Percentiles rank a stretch among this genome's conserved stretches.
Conservation (phyloP, 768 basidiomycete species). For the Dacryopinax primogenitus region DNA sequence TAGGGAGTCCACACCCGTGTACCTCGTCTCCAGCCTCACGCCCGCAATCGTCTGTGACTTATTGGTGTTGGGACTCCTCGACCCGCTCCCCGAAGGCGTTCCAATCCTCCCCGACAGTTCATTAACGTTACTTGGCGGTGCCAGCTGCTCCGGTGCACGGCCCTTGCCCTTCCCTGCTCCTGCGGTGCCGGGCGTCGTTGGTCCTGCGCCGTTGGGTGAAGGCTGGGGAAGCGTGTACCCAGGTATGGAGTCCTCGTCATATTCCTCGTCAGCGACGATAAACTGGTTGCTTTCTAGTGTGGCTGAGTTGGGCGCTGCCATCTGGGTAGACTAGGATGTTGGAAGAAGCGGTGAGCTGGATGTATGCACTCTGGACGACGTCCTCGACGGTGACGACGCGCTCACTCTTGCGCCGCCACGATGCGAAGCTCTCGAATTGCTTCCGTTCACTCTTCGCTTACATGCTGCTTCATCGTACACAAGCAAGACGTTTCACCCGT, state of each 20-base stretch:
- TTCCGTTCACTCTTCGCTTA: background rate
- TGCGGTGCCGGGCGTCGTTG: slow-evolving; percentile 29
- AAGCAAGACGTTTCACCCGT: too few relatives aligned
- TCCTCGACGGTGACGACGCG: background rate
- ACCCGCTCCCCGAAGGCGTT: slow-evolving; percentile 31
- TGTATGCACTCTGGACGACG: background rate
- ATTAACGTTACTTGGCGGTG: slow-evolving; percentile 26
- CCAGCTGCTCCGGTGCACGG: slow-evolving; percentile 44
- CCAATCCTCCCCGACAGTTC: slow-evolving; percentile 61
- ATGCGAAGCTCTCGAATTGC: background rate
- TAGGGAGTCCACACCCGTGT: slow-evolving; percentile 73
- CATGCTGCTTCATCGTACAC: too few relatives aligned
- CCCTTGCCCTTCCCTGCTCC: slow-evolving; percentile 60
- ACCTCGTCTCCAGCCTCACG: slow-evolving; percentile 80
- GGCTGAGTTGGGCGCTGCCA: background rate
- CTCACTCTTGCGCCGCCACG: background rate
- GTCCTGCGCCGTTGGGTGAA: slow-evolving; percentile 27
- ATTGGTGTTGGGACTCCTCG: slow-evolving; percentile 23
- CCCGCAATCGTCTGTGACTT: slow-evolving; percentile 63
- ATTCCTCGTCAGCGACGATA: slow-evolving; percentile 49
- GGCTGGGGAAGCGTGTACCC: slow-evolving; percentile 51
- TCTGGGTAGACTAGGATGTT: background rate
- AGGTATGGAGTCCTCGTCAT: slow-evolving; percentile 73
- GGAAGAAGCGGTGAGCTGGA: background rate
- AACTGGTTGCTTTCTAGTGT: slow-evolving; percentile 11